A percentile compares a stretch with the other conserved stretches of the same genome.
These are phyloP conservation scores for Gleditsia sinensis DNA, from an alignment of 306 rosid species.

Conservation along the genomic window DNA sequence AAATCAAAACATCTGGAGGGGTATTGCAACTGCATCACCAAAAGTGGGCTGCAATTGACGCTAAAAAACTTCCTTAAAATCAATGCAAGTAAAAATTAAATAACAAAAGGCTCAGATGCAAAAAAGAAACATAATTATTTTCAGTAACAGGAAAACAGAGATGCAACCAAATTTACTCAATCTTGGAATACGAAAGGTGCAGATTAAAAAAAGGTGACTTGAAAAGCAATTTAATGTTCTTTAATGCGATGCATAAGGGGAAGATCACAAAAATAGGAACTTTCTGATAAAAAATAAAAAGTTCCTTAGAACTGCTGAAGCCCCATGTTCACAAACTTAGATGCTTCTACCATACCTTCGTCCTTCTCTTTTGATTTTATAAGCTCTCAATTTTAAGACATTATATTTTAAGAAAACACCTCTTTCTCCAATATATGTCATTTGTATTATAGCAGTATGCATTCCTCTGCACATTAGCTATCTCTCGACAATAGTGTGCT, in stretches of 20 bases:
- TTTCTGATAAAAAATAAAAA: not conserved
- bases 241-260: not conserved
- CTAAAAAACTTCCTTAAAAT: not conserved
- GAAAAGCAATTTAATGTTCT: not conserved
- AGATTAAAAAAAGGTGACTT: constrained; percentile 4
- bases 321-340: constrained; percentile 8
- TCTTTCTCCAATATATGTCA: not conserved
- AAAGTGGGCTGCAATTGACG: not conserved
- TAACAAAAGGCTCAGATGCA: not conserved
- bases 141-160: not conserved
- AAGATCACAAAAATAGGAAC: constrained; percentile 19
- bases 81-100: not conserved
- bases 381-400: constrained; percentile 6
- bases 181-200: constrained; percentile 1
- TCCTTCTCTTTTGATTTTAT: not conserved
- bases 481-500: constrained; percentile 17
- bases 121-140: not conserved
- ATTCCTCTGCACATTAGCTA: constrained; percentile 7
- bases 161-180: not conserved
- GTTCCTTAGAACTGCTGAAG: not conserved
- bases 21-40: not conserved
- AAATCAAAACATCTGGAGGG: too few relatives aligned
- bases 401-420: constrained; percentile 18
- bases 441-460: constrained; percentile 5
- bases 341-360: not conserved